Evolutionary conservation across 495 filamentous ascomycete species (phyloP).

Genomic region (Penicillium diatomitis): DNA sequence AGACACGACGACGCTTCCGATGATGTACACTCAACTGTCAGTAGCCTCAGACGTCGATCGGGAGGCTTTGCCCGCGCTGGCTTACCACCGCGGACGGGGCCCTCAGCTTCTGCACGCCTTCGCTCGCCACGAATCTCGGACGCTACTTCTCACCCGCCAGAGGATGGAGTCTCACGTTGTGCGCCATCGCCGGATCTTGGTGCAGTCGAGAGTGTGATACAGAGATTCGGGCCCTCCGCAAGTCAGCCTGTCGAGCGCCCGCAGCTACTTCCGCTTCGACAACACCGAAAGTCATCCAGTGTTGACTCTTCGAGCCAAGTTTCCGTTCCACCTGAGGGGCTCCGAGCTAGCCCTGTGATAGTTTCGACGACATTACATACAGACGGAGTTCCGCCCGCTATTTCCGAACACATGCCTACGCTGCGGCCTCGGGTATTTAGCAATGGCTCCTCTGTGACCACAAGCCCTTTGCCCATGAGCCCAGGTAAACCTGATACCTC

Average conservation of each 20-base stretch:
- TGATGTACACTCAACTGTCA: constrained; percentile 8
- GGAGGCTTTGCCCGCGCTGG: constrained; percentile 29
- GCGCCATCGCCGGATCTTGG: constrained; percentile 3
- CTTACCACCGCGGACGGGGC: constrained; percentile 15
- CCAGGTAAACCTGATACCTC: constrained; percentile 37
- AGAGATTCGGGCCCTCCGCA: constrained; percentile 14
- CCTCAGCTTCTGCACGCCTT: constrained; percentile 33
- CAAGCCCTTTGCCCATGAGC: constrained; percentile 30
- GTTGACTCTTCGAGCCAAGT: constrained; percentile 23
- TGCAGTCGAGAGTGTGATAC: constrained; percentile 9
- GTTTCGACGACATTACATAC: constrained; percentile 15
- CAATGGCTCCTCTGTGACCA: constrained; percentile 27
- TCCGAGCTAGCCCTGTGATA: constrained; percentile 28
- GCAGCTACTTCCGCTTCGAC: constrained; percentile 7
- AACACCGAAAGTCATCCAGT: constrained; percentile 34
- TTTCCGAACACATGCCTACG: constrained; percentile 23
- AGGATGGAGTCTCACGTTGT: constrained; percentile 9
- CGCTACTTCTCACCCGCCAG: constrained; percentile 17
- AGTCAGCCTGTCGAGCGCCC: constrained; percentile 12
- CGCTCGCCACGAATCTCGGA: constrained; percentile 30
- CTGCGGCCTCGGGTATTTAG: constrained; percentile 34
- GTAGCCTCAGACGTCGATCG: constrained; percentile 25
- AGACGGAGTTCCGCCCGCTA: constrained; percentile 15
- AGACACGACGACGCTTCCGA: constrained; percentile 10
- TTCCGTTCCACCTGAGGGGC: constrained; percentile 14